phyloP scores from a whole-genome alignment of 805 yeast genomes.

The Sungouiella blattae region DNA sequence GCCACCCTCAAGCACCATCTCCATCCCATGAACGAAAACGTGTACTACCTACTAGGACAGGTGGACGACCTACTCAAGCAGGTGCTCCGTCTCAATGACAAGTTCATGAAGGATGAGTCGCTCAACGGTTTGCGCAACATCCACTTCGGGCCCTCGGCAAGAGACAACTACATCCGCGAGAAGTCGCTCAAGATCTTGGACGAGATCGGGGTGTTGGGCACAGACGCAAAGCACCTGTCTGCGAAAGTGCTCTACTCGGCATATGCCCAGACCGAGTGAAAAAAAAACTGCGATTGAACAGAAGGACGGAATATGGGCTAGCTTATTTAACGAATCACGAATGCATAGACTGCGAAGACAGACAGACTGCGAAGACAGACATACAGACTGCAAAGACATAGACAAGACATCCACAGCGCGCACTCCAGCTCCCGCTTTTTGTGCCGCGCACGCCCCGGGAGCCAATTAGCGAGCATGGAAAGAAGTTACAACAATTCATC shows the following conservation, averaged over 20 bases:
- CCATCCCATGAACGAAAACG: constrained; percentile 46
- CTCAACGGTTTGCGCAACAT: constrained; percentile 19
- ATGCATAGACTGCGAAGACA: neutral
- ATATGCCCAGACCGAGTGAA: constrained; percentile 1
- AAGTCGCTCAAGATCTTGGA: constrained; percentile 22
- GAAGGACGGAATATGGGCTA: no score
- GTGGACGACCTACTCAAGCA: constrained; percentile 35
- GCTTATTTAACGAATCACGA: neutral
- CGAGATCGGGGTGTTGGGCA: constrained; percentile 7
- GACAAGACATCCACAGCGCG: no score
- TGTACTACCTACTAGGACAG: constrained; percentile 43
- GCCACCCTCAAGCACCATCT: constrained; percentile 28
- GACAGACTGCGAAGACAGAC: no score
- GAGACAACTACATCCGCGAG: constrained; percentile 40
- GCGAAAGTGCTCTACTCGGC: constrained; percentile 6
- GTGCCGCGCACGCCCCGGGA: constrained; percentile 13
- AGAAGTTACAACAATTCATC: constrained; percentile 3
- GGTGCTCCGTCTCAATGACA: constrained; percentile 22
- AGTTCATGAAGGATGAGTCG: constrained; percentile 21
- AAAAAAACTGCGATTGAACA: no score
- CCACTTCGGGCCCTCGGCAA: constrained; percentile 23
- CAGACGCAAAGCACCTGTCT: neutral
- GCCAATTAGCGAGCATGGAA: constrained; percentile 16
- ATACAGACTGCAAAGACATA: no score
- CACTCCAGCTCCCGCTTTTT: no score